phyloP scores from a whole-genome alignment of 2,329 filamentous ascomycete genomes.

The Fusarium ambrosium region DNA sequence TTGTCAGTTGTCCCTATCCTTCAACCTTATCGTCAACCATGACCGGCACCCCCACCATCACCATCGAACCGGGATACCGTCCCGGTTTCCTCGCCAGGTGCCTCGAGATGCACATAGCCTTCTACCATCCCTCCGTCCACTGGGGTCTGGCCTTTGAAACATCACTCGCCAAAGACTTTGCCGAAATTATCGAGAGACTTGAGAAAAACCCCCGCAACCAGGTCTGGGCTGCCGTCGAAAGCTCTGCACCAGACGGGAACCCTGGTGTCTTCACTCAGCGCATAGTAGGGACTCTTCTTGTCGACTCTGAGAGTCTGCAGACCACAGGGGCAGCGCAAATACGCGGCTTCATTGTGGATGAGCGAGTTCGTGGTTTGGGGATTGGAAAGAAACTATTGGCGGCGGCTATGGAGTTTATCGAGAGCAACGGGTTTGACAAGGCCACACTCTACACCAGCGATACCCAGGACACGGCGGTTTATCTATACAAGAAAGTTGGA shows the following conservation, averaged over 20 bases:
- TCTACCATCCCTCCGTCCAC: slow-evolving; percentile 25
- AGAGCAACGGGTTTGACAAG: slow-evolving; percentile 13
- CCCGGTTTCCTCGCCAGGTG: slow-evolving; percentile 31
- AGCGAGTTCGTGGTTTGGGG: slow-evolving; percentile 24
- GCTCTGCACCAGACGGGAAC: rapidly evolving
- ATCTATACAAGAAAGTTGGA: slow-evolving; percentile 21
- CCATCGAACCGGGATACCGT: slow-evolving; percentile 26
- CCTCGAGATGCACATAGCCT: slow-evolving; percentile 35
- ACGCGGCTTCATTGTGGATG: slow-evolving; percentile 32
- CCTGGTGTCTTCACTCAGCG: slow-evolving; percentile 7
- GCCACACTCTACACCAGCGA: slow-evolving; percentile 17
- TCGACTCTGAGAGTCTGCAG: slow-evolving; percentile 22
- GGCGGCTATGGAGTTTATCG: slow-evolving; percentile 25
- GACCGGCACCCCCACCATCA: neutral
- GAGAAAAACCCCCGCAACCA: slow-evolving; percentile 22
- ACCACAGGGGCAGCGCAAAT: slow-evolving; percentile 19
- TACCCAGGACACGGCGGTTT: slow-evolving; percentile 5
- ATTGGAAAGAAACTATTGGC: slow-evolving; percentile 19
- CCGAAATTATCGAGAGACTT: slow-evolving; percentile 31
- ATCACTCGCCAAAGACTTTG: slow-evolving; percentile 26
- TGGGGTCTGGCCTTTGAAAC: slow-evolving; percentile 33
- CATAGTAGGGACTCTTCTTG: slow-evolving; percentile 22
- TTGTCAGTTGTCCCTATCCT: neutral
- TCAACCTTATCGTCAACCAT: neutral
- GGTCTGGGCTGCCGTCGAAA: slow-evolving; percentile 26